Percentiles rank a stretch among this genome's conserved stretches.
phyloP scores from a whole-genome alignment of 176 grass and related monocot genomes.

The Typha latifolia region DNA sequence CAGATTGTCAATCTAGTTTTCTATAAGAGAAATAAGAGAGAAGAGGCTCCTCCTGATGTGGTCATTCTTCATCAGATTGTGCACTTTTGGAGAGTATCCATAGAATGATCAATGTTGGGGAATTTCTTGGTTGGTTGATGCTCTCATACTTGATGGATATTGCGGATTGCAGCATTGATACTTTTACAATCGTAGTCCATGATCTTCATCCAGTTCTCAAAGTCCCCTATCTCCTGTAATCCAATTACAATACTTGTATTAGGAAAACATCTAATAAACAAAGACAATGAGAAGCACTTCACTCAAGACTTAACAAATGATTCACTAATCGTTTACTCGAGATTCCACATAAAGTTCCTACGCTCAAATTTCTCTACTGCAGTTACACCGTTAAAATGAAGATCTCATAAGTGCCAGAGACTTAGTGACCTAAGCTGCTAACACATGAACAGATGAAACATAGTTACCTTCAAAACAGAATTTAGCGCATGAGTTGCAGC shows the following conservation, averaged over 20 bases:
- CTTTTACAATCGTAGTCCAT: conserved; percentile 83
- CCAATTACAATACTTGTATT: neutral
- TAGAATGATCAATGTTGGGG: neutral
- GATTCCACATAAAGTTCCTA: no score
- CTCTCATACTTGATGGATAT: conserved; percentile 45
- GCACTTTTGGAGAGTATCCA: conserved; percentile 1
- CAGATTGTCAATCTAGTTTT: neutral
- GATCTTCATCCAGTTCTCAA: conserved; percentile 73
- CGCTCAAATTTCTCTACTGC: no score
- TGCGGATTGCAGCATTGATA: conserved; percentile 61
- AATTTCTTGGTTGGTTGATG: neutral
- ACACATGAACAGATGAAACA: neutral
- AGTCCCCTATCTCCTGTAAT: conserved; percentile 59
- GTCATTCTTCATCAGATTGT: neutral
- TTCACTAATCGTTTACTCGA: no score
- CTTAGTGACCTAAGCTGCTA: no score
- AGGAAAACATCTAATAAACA: neutral
- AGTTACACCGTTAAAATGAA: no score
- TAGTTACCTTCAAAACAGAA: conserved; percentile 51
- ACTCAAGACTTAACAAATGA: no score
- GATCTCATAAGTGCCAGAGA: no score
- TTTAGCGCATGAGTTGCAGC: conserved; percentile 58
- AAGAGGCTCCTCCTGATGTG: neutral
- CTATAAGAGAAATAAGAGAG: neutral
- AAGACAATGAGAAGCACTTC: no score